Evolutionary conservation across 495 filamentous ascomycete species (phyloP).

Genomic region (Aspergillus incahuasiensis): DNA sequence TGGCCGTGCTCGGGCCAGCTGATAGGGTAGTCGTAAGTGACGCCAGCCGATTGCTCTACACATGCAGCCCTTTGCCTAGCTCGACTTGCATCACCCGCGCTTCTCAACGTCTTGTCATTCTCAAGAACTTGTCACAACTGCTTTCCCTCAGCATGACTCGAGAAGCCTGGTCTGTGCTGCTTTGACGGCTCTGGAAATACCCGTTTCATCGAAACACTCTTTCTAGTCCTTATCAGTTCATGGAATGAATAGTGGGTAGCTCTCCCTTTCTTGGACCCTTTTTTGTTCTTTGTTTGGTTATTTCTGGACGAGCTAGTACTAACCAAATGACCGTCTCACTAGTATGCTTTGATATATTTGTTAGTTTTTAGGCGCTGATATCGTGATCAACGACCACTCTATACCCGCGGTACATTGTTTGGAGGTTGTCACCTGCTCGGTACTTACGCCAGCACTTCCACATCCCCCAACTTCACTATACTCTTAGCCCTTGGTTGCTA

Average conservation of each 20-base stretch:
- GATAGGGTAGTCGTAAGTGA: conserved; percentile 22
- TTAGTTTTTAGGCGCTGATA: neutral
- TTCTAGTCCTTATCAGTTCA: conserved; percentile 16
- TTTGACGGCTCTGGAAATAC: conserved; percentile 15
- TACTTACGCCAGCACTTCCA: neutral
- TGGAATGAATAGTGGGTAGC: conserved; percentile 4
- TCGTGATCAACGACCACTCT: conserved; percentile 7
- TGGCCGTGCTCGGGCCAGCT: conserved; percentile 19
- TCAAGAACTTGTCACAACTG: neutral
- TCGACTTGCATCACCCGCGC: conserved; percentile 10
- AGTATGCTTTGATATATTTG: neutral
- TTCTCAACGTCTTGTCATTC: conserved; percentile 7
- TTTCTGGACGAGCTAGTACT: neutral
- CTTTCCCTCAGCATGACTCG: conserved; percentile 14
- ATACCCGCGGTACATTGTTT: conserved; percentile 9
- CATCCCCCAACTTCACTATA: neutral
- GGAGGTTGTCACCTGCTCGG: conserved; percentile 12
- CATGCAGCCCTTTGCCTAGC: conserved; percentile 8
- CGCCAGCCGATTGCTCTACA: conserved; percentile 17
- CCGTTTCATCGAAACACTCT: neutral
- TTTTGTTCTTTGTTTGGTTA: neutral
- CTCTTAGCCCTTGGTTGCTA: no score
- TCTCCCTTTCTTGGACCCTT: conserved; percentile 9
- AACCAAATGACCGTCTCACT: conserved; percentile 11
- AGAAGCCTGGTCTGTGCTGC: neutral